Conservation (phyloP, 1,284 basidiomycete genomes). For the Fomes fomentarius region DNA sequence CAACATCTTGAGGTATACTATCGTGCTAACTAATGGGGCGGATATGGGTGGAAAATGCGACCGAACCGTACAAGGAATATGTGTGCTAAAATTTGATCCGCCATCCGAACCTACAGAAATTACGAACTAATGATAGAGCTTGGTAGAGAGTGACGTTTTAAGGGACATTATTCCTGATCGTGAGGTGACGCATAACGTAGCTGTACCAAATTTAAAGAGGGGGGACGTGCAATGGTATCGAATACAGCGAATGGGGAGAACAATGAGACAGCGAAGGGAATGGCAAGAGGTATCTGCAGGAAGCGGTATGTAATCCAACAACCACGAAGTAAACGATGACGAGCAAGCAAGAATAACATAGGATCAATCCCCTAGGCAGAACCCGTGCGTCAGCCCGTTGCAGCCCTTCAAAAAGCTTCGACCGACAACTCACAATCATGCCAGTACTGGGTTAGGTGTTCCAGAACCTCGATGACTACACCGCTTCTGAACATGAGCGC, state of each 20-base stretch:
- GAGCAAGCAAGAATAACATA: slow-evolving; percentile 21
- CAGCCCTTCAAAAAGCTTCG: not conserved
- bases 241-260: slow-evolving; percentile 21
- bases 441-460: slow-evolving; percentile 69
- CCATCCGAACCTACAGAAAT: slow-evolving; percentile 22
- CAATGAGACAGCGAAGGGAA: slow-evolving; percentile 16
- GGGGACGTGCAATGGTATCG: slow-evolving; percentile 17
- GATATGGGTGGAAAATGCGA: not conserved
- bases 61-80: slow-evolving; percentile 18
- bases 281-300: slow-evolving; percentile 32
- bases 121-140: slow-evolving; percentile 16
- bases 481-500: slow-evolving; percentile 89
- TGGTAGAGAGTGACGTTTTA: not conserved
- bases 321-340: slow-evolving; percentile 19
- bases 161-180: slow-evolving; percentile 19
- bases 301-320: slow-evolving; percentile 40
- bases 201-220: not conserved
- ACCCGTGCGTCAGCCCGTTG: not conserved
- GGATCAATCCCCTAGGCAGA: slow-evolving; percentile 22
- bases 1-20: slow-evolving; percentile 2
- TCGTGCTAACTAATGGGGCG: not conserved
- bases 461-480: slow-evolving; percentile 89
- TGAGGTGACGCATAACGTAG: slow-evolving; percentile 24
- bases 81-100: slow-evolving; percentile 8
- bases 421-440: slow-evolving; percentile 33